Conservation (phyloP, 78 protist genomes). For the Isochrysis galbana region DNA sequence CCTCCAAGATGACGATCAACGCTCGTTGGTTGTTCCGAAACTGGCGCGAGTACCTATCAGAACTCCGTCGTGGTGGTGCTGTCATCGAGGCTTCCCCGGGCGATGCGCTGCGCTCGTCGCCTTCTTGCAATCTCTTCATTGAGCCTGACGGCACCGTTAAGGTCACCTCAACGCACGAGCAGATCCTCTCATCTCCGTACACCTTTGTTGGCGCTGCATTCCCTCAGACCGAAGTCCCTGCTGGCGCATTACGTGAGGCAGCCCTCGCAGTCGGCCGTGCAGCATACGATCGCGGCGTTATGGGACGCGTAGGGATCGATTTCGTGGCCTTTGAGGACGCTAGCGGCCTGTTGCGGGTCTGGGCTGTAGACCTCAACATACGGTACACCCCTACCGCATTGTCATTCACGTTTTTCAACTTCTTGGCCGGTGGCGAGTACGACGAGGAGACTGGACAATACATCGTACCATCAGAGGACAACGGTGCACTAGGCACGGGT, state of each 20-base stretch:
- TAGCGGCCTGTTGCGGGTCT: slow-evolving; percentile 1
- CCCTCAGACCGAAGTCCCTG: slow-evolving; percentile 42
- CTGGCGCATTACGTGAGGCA: slow-evolving; percentile 36
- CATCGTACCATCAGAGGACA: background rate
- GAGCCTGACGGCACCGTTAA: slow-evolving; percentile 39
- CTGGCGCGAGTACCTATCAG: slow-evolving; percentile 14
- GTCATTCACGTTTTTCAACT: background rate
- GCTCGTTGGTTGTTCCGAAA: background rate
- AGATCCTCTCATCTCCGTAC: background rate
- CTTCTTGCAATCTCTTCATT: slow-evolving; percentile 12
- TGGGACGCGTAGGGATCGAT: slow-evolving; percentile 38
- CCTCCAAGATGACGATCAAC: background rate
- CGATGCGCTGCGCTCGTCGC: slow-evolving; percentile 1
- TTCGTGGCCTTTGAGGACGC: background rate
- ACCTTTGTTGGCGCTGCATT: slow-evolving; percentile 9
- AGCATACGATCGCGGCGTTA: background rate
- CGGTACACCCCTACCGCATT: slow-evolving; percentile 12
- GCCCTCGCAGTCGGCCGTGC: slow-evolving; percentile 8
- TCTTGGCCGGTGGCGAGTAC: background rate
- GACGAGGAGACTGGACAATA: background rate
- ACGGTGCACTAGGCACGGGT: too few species aligned
- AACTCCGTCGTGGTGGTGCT: background rate
- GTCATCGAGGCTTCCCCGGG: slow-evolving; percentile 50
- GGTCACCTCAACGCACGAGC: slow-evolving; percentile 30
- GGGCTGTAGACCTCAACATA: slow-evolving; percentile 55